These are phyloP conservation scores for Houttuynia cordata DNA, from an alignment of 164 flowering plant genomes.

Conservation along the genomic window DNA sequence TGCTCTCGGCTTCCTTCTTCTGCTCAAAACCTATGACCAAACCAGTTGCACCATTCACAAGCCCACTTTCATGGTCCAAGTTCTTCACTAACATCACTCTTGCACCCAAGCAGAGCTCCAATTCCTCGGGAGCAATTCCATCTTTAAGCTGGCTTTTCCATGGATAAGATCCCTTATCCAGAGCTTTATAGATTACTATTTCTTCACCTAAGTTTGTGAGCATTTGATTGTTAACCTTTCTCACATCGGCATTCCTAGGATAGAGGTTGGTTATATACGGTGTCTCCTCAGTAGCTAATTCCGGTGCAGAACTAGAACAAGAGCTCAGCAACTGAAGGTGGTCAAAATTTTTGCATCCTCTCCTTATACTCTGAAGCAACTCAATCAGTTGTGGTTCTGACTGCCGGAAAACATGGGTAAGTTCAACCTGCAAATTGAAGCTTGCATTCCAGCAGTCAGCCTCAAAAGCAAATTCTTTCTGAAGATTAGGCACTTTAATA, in stretches of 20 bases:
- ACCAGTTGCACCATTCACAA: slow-evolving; percentile 63
- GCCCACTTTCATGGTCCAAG: slow-evolving; percentile 12
- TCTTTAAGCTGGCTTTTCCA: slow-evolving; percentile 32
- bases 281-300: slow-evolving; percentile 10
- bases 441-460: slow-evolving; percentile 49
- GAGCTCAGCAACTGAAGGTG: slow-evolving; percentile 21
- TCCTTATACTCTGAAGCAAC: slow-evolving; percentile 44
- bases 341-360: slow-evolving; percentile 23
- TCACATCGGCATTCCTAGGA: slow-evolving; percentile 39
- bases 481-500: neutral
- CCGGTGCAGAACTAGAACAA: slow-evolving; percentile 9
- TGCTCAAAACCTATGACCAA: slow-evolving; percentile 23
- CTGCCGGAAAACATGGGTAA: slow-evolving; percentile 40
- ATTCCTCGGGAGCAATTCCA: slow-evolving; percentile 28
- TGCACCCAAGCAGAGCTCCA: slow-evolving; percentile 39
- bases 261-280: slow-evolving; percentile 26
- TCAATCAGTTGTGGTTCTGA: slow-evolving; percentile 24
- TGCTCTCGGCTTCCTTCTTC: neutral
- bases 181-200: slow-evolving; percentile 21
- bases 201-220: slow-evolving; percentile 21
- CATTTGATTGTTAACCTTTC: slow-evolving; percentile 23
- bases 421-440: slow-evolving; percentile 43
- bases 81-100: slow-evolving; percentile 53
- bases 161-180: slow-evolving; percentile 26
- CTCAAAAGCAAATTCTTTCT: slow-evolving; percentile 46